phyloP scores from a whole-genome alignment of 192 early-diverging fungal genomes.

The Backusella macrospora region DNA sequence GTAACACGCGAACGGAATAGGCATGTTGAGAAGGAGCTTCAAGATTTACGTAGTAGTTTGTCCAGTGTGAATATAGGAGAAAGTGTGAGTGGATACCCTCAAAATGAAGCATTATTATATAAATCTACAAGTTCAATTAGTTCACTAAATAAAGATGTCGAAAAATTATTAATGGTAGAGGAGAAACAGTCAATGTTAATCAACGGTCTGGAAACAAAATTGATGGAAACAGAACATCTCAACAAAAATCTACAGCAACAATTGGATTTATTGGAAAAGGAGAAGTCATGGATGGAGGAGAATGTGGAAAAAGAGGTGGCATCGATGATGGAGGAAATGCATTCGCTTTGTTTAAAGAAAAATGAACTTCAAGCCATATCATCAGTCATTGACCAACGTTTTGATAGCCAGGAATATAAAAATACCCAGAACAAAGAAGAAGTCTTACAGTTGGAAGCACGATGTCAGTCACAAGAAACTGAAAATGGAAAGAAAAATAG shows the following conservation, averaged over 20 bases:
- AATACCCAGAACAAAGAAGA: not conserved
- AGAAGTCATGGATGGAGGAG: not conserved
- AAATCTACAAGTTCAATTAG: not conserved
- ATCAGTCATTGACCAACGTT: not conserved
- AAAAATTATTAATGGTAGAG: not conserved
- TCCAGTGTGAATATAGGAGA: not conserved
- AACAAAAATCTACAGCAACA: not conserved
- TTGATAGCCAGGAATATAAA: constrained; percentile 2
- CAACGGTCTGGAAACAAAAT: not conserved
- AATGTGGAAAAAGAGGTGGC: not conserved
- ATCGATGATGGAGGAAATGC: not conserved
- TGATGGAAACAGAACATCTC: not conserved
- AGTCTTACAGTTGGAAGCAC: not conserved
- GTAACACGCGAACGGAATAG: constrained; percentile 32
- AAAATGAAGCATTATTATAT: not conserved
- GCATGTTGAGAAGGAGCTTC: constrained; percentile 19
- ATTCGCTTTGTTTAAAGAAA: not conserved
- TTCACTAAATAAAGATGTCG: not conserved
- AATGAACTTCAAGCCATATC: not conserved
- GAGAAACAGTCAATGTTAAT: constrained; percentile 14
- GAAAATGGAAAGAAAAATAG: not conserved
- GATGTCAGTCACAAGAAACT: not conserved
- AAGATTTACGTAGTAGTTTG: not conserved
- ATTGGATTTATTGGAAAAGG: not conserved
- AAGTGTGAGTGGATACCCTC: not conserved